These are phyloP conservation scores for Thoreauomyces humboldtii DNA, from an alignment of 192 early-diverging fungal genomes.

Conservation along the genomic window DNA sequence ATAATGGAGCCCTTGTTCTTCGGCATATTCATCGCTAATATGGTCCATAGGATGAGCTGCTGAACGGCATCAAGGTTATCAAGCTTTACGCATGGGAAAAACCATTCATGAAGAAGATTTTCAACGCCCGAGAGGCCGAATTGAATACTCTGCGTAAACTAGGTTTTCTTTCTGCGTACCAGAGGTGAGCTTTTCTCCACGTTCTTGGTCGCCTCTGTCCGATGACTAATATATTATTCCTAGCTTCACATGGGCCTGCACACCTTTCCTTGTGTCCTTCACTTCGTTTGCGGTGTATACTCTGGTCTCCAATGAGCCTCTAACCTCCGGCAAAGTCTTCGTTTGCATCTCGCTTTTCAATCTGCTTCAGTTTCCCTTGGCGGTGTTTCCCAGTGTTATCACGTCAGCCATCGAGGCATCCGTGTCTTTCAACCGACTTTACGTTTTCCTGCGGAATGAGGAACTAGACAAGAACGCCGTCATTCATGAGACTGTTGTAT, in stretches of 20 bases:
- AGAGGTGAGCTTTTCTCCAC: conserved; percentile 32
- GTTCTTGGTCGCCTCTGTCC: neutral
- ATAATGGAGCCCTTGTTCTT: too few relatives aligned
- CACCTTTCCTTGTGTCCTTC: conserved; percentile 87
- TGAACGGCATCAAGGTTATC: conserved; percentile 90
- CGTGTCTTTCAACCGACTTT: conserved; percentile 80
- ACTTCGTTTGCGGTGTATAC: conserved; percentile 78
- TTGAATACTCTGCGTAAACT: conserved; percentile 72
- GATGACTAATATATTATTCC: neutral
- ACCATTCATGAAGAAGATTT: conserved; percentile 71
- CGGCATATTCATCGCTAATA: too few relatives aligned
- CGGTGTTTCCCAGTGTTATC: conserved; percentile 80
- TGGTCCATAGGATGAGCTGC: conserved; percentile 75
- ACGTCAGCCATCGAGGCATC: conserved; percentile 73
- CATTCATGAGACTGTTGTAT: conserved; percentile 35
- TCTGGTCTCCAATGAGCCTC: conserved; percentile 55
- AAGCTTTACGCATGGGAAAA: conserved; percentile 95
- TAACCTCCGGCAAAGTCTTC: conserved; percentile 68
- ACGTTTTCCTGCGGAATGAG: conserved; percentile 73
- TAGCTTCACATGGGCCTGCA: conserved; percentile 74
- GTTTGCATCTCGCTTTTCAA: conserved; percentile 91
- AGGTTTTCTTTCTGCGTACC: conserved; percentile 66
- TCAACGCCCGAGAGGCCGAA: conserved; percentile 71
- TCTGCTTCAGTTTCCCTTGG: conserved; percentile 83
- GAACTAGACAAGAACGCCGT: conserved; percentile 76